Evolutionary conservation across 1,139 yeast genomes (phyloP), one percentile per base, ranked within the genome.

Genomic region (Suzukiozyma palmioleophila): DNA sequence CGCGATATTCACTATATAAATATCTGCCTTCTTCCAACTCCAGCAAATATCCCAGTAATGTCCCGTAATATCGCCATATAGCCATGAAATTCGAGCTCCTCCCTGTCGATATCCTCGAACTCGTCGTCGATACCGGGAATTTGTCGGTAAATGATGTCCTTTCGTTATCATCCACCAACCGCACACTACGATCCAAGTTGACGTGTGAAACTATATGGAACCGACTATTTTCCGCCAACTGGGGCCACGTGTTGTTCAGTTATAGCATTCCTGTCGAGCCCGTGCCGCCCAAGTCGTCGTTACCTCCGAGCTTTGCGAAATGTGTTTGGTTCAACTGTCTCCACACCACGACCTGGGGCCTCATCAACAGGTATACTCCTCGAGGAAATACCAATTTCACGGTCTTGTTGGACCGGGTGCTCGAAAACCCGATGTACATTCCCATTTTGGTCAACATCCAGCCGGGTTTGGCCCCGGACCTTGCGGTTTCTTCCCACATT

Each of bases 81-180:
- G 11, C 10, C 10, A 33, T 33, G 36, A 25, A 14, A 25, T 33
- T 33, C 18, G 29, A 25, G 7, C 21, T 22, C n/a, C 39, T 50
- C 13, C 44, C 49, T 8, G 26, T 41, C 7, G 50, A 47, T 39
- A 22, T 48, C 8, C 27, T 43, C 1, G 26, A 47, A 2, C 33
- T 36, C 14, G 47, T 47, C 3, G 26, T 47, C 16, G 45, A 45
- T n/a, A 21, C 38, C 9, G 64, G 65, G 2, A 26, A 32, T 3
- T 43, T 62, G 29, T 37, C 33, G 3, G 44, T 59, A 8, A 32
- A 39, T 5, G 66, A 62, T 46, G 53, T 58, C 2, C 29, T 60
- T 8, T 33, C 35, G 25, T 39, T 62, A 21, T 37, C 48, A 26
- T 15, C 11, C 16, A 13, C 24, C 9, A n/a, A 18, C 18, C 13